These are phyloP conservation scores for Sordariomycetes sp. DNA, from an alignment of 2,329 filamentous ascomycete species.

Conservation along the genomic window DNA sequence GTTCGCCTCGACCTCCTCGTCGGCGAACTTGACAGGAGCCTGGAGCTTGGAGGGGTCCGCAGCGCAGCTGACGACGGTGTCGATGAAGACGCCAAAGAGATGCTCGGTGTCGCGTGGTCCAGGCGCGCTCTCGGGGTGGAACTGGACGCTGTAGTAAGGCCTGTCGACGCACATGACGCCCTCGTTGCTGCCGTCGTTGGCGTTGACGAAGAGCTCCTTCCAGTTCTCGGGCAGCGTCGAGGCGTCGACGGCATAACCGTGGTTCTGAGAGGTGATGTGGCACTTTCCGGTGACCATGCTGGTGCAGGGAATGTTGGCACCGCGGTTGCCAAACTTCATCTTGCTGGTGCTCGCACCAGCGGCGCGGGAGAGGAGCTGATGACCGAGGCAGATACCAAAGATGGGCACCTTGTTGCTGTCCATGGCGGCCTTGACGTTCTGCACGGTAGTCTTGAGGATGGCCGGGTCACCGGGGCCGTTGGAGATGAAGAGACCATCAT, in stretches of 20 bases:
- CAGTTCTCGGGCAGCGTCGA: constrained; percentile 63
- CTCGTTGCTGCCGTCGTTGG: constrained; percentile 96
- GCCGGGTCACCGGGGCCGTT: constrained; percentile 96
- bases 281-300: constrained; percentile 92
- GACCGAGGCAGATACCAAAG: constrained; percentile 92
- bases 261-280: constrained; percentile 98
- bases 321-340: constrained; percentile 99
- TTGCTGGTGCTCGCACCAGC: constrained; percentile 77
- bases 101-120: constrained; percentile 93
- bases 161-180: constrained; percentile 78
- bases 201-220: constrained; percentile 94
- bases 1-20: constrained; percentile 70
- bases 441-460: constrained; percentile 65
- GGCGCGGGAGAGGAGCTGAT: constrained; percentile 82
- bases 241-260: constrained; percentile 87
- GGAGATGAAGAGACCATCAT: constrained; percentile 94
- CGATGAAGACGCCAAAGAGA: constrained; percentile 92
- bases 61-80: constrained; percentile 63
- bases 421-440: constrained; percentile 65
- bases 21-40: constrained; percentile 73
- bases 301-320: constrained; percentile 96
- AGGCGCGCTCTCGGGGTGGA: constrained; percentile 94
- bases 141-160: constrained; percentile 98
- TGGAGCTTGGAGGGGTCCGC: constrained; percentile 52
- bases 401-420: constrained; percentile 72